These are phyloP conservation scores for Colletotrichum sp. DNA, from an alignment of 2,329 filamentous ascomycete genomes.

Conservation along the genomic window DNA sequence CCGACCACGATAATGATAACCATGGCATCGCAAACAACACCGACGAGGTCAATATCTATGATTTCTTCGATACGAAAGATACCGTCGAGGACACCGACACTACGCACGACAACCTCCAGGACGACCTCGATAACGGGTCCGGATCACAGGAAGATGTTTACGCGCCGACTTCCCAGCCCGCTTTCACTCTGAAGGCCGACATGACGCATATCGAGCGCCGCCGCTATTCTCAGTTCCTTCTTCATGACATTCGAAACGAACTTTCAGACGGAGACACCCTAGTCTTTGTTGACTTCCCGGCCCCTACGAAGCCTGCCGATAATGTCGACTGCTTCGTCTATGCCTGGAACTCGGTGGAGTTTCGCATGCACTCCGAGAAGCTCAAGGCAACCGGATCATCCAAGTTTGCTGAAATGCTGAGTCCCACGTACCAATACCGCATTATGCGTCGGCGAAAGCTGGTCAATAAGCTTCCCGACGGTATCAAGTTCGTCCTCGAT, in stretches of 20 bases:
- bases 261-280: slow-evolving; percentile 45
- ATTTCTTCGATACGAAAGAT: background rate
- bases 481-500: slow-evolving; percentile 65
- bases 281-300: slow-evolving; percentile 46
- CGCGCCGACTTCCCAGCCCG: background rate
- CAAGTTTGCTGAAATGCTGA: slow-evolving; percentile 52
- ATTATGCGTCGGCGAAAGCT: slow-evolving; percentile 41
- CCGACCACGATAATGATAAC: background rate
- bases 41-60: background rate
- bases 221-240: background rate
- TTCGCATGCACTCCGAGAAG: slow-evolving; percentile 52
- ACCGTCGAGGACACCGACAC: background rate
- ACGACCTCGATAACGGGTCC: background rate
- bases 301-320: slow-evolving; percentile 17
- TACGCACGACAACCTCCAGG: background rate
- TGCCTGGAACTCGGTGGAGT: slow-evolving; percentile 35
- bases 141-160: background rate
- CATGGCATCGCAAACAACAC: background rate
- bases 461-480: slow-evolving; percentile 38
- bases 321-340: slow-evolving; percentile 40
- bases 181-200: background rate
- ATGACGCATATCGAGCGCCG: background rate
- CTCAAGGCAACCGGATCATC: slow-evolving; percentile 51
- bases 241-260: slow-evolving; percentile 25
- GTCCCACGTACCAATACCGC: slow-evolving; percentile 44